Evolutionary conservation across 1,284 basidiomycete genomes (phyloP).

Genomic region (Cerioporus squamosus): DNA sequence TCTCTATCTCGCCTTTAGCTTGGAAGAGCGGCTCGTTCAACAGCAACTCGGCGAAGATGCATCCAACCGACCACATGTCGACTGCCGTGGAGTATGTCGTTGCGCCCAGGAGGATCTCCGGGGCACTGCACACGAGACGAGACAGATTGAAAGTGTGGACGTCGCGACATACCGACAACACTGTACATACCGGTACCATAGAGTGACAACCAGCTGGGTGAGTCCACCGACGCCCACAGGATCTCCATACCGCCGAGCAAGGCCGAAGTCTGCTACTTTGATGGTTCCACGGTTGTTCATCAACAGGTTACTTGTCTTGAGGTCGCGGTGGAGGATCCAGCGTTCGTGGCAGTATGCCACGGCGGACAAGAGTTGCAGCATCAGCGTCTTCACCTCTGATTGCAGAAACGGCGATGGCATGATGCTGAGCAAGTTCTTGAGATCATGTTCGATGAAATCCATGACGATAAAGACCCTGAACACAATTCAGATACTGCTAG

Average conservation of each 20-base stretch:
- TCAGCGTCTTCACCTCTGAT: constrained; percentile 97
- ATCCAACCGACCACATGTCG: constrained; percentile 99
- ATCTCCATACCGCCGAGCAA: constrained; percentile 95
- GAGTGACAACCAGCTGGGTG: constrained; percentile 96
- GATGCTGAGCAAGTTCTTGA: constrained; percentile 91
- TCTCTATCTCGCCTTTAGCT: constrained; percentile 94
- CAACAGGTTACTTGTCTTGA: constrained; percentile 97
- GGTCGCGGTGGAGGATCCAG: constrained; percentile 97
- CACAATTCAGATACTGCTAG: background rate
- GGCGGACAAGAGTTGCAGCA: constrained; percentile 93
- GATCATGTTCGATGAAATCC: constrained; percentile 99
- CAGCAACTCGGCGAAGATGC: constrained; percentile 97
- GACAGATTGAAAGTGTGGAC: constrained; percentile 22
- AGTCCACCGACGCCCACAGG: constrained; percentile 91
- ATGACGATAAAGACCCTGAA: constrained; percentile 96
- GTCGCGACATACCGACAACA: constrained; percentile 9
- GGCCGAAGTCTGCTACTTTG: constrained; percentile 98
- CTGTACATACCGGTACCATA: constrained; percentile 92
- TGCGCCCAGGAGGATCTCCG: constrained; percentile 93
- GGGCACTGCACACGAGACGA: constrained; percentile 63
- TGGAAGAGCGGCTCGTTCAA: constrained; percentile 94
- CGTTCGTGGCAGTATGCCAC: constrained; percentile 91
- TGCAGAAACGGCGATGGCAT: constrained; percentile 97
- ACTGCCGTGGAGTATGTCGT: constrained; percentile 94
- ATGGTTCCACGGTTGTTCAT: constrained; percentile 99